Conservation (phyloP, 805 yeast genomes). For the Wickerhamomyces strasburgensis region DNA sequence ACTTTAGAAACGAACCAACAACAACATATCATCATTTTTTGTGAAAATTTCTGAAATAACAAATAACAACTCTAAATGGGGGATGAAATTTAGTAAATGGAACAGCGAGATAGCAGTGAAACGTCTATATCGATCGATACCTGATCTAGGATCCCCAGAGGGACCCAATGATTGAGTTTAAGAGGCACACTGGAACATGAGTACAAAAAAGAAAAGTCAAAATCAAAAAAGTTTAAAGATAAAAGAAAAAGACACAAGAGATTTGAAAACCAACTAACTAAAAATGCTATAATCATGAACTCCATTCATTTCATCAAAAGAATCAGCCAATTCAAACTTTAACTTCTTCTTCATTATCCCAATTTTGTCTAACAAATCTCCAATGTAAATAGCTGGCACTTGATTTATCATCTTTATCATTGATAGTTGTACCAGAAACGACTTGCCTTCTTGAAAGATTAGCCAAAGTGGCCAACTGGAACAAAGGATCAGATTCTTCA, state of each 20-base stretch:
- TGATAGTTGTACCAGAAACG: conserved; percentile 58
- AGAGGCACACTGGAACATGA: too few species aligned
- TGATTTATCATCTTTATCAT: conserved; percentile 48
- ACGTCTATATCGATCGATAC: too few species aligned
- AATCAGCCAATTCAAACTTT: conserved; percentile 12
- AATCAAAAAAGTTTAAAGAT: too few species aligned
- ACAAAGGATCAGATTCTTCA: conserved; percentile 34
- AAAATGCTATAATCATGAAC: neutral
- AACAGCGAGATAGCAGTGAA: too few species aligned
- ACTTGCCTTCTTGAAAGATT: conserved; percentile 58
- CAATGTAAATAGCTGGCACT: conserved; percentile 53
- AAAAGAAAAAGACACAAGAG: neutral
- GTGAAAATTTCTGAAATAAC: too few species aligned
- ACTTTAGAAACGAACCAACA: too few species aligned
- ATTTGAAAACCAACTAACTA: neutral
- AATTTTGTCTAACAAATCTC: conserved; percentile 55
- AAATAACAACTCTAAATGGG: too few species aligned
- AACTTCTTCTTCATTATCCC: conserved; percentile 59
- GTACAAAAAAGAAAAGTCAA: too few species aligned
- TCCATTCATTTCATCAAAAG: neutral
- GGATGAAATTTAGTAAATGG: too few species aligned
- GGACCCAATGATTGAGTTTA: too few species aligned
- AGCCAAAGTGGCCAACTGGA: conserved; percentile 41
- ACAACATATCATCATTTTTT: too few species aligned
- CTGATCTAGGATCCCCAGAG: too few species aligned